Evolutionary conservation across 192 early-diverging fungal species (phyloP), one percentile per base, ranked within the genome.

Genomic region (Linnemannia elongata): DNA sequence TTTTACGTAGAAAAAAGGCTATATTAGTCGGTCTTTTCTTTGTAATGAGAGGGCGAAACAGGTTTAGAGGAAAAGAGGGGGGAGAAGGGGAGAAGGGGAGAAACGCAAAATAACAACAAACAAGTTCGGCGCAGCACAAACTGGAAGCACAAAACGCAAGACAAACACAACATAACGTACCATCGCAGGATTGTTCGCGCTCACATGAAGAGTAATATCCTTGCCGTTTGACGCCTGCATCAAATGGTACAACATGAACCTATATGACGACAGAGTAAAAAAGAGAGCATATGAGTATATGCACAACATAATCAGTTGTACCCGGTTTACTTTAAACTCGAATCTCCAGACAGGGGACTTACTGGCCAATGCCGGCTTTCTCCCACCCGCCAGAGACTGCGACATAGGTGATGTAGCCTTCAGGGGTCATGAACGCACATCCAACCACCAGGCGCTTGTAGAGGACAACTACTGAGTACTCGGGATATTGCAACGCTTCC

Each of bases 151-250:
- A 8, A n/a, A 17, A n/a, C n/a, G n/a, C 41, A 45, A 47, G 38
- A 63, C 27, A 66, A 35, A 72, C 38, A n/a, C 42, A 77, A 57
- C 9, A 44, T 24, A 55, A 6, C 85, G 68, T 90, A 94, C 94
- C 96, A 98, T 97, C 30, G 97, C 97, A 49, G 92, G 93, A 76
- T 98, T 99, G 39, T 94, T 97, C 15, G 97, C 97, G 44, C 96
- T 95, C 9, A 99, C 97, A 89, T 99, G 97, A 69, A 99, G 90
- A 6, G 96, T 98, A 27, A 98, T 90, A 79, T 99, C 97, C 86
- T 95, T 96, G 39, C 94, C 90, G 30, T 92, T 88, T 17, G 85
- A 44, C 72, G 91, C 93, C 85, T 97, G 96, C 69, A 96, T 95
- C 72, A 98, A 82, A 84, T 97, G 94, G 82, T 94, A 96, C 17